A percentile compares a stretch with the other conserved stretches of the same genome.
Conservation (phyloP, 805 yeast genomes). For the Myxozyma monticola region DNA sequence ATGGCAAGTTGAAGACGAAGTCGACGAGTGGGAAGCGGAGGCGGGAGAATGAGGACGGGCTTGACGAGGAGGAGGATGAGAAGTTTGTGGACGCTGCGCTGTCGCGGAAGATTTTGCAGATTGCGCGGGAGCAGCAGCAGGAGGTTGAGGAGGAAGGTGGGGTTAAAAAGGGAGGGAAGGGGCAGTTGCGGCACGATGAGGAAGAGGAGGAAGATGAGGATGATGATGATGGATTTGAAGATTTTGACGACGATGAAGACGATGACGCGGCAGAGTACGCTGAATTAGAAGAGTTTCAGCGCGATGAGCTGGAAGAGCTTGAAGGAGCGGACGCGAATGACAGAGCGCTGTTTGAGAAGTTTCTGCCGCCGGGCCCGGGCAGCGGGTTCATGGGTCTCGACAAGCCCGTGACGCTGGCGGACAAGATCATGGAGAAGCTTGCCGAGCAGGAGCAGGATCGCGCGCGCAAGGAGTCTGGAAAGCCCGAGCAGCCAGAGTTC, state of each 20-base stretch:
- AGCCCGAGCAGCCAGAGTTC: conserved; percentile 41
- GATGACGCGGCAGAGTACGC: conserved; percentile 48
- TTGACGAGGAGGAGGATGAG: conserved; percentile 52
- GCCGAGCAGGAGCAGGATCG: conserved; percentile 60
- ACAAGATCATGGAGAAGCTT: conserved; percentile 87
- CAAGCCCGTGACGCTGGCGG: conserved; percentile 58
- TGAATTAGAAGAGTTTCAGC: conserved; percentile 61
- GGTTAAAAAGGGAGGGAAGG: conserved; percentile 32
- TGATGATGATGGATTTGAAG: conserved; percentile 43
- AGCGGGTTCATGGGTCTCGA: conserved; percentile 19
- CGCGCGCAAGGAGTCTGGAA: conserved; percentile 33
- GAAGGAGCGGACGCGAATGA: conserved; percentile 44
- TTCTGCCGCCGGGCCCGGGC: conserved; percentile 41
- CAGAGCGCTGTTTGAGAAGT: conserved; percentile 78
- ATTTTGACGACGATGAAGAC: conserved; percentile 49
- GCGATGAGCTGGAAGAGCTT: conserved; percentile 36
- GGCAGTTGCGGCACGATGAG: conserved; percentile 39
- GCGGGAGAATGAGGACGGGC: conserved; percentile 11
- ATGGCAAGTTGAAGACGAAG: conserved; percentile 17
- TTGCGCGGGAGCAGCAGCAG: conserved; percentile 91
- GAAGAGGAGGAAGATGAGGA: conserved; percentile 57
- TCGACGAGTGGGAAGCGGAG: conserved; percentile 9
- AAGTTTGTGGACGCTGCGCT: conserved; percentile 75
- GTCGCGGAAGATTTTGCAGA: conserved; percentile 79
- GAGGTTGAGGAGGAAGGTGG: conserved; percentile 72